Base-by-base conservation (phyloP, 2,329 filamentous ascomycete genomes). In the Talaromyces verruculosus region DNA sequence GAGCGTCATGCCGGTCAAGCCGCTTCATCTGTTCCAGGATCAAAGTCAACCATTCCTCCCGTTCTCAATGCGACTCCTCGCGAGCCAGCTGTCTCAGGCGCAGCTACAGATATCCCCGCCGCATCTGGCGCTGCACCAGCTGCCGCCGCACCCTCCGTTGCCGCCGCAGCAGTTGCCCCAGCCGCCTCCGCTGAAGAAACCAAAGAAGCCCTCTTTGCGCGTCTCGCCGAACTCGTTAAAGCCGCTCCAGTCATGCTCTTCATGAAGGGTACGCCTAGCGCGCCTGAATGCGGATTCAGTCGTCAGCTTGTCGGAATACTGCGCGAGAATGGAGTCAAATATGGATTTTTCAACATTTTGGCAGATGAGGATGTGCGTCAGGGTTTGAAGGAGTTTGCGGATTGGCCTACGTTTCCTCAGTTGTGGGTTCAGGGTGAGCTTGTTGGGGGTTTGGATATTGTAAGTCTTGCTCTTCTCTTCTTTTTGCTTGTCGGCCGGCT, bases 311-410 rank as follows among this genome's bases (percentile, higher is more conserved):
- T 99, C 51, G 88, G 84, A 30, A 87, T 99, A 57, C 81, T 99
- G 72, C 87, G 95, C 62, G 94, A 98, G 80, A 89, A 92, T 75
- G 90, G 90, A 60, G 91, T 99, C 67, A 92, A 96, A 77, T 99
- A 98, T 78, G 95, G 95, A 22, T 99, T 99, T 84, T 99, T 99
- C 84, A 98, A 99, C 77, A 99, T 99, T 69, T 81, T 99, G 72
- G 95, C 95, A 69, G 95, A 99, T 77, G 94, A 99, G 74, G 94
- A 98, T 78, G 95, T 99, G 58, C 87, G 95, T 68, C 94, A 98
- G 81, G 95, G 95, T 0, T 81, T 99, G 74, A 99, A 99, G 85
- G 92, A 95, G 80, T 98, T 89, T 77, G 93, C 93, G n/a, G 95
- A 98, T 68, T 99, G 95, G 95, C 95, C 95, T 10, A 99, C 95